Conservation (phyloP, 441 rosid species). For the Corymbia citriodora region DNA sequence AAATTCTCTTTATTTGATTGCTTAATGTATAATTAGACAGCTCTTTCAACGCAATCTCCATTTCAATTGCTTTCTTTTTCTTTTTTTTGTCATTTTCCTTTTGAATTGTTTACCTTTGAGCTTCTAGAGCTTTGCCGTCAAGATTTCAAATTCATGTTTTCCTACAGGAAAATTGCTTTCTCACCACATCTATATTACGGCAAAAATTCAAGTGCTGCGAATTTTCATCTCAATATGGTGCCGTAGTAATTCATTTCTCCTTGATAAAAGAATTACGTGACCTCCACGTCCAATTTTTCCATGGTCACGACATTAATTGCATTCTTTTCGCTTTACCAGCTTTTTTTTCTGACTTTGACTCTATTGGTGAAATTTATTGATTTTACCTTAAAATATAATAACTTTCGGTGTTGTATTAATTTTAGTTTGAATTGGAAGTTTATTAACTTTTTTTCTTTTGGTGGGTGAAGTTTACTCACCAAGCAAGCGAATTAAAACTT, state of each 20-base stretch:
- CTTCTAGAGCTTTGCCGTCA: neutral
- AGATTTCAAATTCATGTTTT: neutral
- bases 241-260: neutral
- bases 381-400: neutral
- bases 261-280: neutral
- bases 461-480: neutral
- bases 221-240: neutral
- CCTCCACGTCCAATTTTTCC: neutral
- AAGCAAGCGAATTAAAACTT: neutral
- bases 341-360: neutral
- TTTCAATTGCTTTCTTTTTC: neutral
- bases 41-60: too few species aligned
- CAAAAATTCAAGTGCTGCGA: neutral
- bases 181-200: neutral
- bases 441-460: neutral
- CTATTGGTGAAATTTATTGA: accelerated
- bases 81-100: too few species aligned
- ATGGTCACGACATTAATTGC: accelerated
- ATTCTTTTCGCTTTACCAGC: accelerated
- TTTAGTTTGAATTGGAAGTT: neutral
- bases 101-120: neutral
- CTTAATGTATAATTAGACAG: too few species aligned
- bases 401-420: neutral
- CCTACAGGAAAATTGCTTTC: neutral
- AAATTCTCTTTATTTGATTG: too few species aligned